Evolutionary conservation across 2,329 filamentous ascomycete genomes (phyloP).

Genomic region (Gnomoniopsis sp.): DNA sequence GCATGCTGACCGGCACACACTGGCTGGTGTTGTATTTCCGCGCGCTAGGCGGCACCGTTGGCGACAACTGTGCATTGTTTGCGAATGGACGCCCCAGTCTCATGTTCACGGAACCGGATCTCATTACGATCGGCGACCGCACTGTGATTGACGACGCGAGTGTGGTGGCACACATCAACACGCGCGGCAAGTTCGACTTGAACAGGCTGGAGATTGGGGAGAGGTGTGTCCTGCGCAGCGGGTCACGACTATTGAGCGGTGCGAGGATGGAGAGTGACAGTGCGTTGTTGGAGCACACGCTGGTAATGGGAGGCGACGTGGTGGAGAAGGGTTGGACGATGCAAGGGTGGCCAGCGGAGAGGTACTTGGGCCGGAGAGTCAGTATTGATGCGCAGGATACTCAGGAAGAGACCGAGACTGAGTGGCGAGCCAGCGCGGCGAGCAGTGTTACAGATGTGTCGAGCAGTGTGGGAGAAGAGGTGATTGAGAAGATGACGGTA

Average conservation of each 20-base stretch:
- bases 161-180: constrained; percentile 55
- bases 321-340: constrained; percentile 47
- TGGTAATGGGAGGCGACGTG: constrained; percentile 54
- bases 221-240: constrained; percentile 48
- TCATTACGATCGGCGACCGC: constrained; percentile 49
- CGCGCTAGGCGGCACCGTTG: constrained; percentile 49
- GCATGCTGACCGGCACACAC: constrained; percentile 50
- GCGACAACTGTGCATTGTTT: constrained; percentile 52
- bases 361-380: constrained; percentile 28
- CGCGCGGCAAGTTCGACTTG: constrained; percentile 52
- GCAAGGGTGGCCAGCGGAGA: constrained; percentile 53
- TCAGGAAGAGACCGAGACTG: neutral
- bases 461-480: neutral
- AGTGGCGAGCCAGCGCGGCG: neutral
- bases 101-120: constrained; percentile 56
- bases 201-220: constrained; percentile 48
- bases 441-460: neutral
- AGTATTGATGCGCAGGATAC: neutral
- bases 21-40: constrained; percentile 53
- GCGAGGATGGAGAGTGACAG: constrained; percentile 50
- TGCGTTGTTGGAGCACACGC: constrained; percentile 54
- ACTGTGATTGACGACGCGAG: constrained; percentile 54
- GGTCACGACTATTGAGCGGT: constrained; percentile 49
- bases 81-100: constrained; percentile 49
- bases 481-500: neutral